Conservation (phyloP, 108 stramenopile species). For the Fragilaria crotonensis region DNA sequence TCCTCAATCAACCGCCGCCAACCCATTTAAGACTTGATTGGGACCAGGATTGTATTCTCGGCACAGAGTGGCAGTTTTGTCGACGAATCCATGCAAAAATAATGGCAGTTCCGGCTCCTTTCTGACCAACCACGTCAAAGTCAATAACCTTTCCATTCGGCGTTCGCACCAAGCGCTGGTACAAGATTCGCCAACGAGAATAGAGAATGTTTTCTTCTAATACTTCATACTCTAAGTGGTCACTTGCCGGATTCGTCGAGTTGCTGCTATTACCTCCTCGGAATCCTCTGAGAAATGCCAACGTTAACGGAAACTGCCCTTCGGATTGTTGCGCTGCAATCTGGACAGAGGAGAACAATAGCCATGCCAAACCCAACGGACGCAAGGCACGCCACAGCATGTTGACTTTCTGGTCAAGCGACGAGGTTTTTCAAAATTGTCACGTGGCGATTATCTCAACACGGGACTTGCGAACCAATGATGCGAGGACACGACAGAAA, state of each 20-base stretch:
- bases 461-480: too few species aligned
- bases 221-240: constrained; percentile 45
- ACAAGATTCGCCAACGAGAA: constrained; percentile 56
- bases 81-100: constrained; percentile 75
- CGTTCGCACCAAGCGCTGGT: constrained; percentile 41
- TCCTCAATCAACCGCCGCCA: constrained; percentile 69
- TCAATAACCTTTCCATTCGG: constrained; percentile 41
- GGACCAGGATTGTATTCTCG: constrained; percentile 78
- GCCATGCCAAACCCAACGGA: too few species aligned
- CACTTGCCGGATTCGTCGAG: not conserved
- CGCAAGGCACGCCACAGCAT: too few species aligned
- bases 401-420: too few species aligned
- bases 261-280: too few species aligned
- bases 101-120: constrained; percentile 50
- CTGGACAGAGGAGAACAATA: too few species aligned
- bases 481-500: too few species aligned
- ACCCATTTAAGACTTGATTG: constrained; percentile 46
- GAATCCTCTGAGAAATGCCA: too few species aligned
- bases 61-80: constrained; percentile 61
- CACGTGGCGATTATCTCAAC: too few species aligned
- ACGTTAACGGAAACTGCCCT: too few species aligned
- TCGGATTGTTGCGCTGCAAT: too few species aligned
- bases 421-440: too few species aligned
- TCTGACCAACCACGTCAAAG: constrained; percentile 51
- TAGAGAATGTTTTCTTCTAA: constrained; percentile 46